Evolutionary conservation across 192 early-diverging fungal genomes (phyloP), one percentile per base, ranked within the genome.

Genomic region (Ambispora gerdemannii): DNA sequence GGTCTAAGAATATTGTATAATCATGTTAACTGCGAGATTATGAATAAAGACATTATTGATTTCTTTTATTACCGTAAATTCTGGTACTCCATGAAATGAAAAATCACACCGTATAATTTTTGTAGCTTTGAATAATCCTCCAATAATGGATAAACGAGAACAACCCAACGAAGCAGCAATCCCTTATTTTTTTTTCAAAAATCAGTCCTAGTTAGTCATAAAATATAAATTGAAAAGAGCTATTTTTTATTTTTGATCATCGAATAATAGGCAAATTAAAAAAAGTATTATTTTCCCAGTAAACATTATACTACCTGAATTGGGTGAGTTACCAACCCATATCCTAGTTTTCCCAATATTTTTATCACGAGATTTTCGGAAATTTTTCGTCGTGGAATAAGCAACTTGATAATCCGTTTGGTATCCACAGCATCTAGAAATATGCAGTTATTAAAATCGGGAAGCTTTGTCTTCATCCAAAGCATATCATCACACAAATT

Each of bases 61-160:
- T 50, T 6, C 33, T 15, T 27, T 19, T 38, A 50, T 22, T 72
- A 84, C 81, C 83, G 73, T 22, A 80, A 55, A 0, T 70, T 84
- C 15, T 78, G 79, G 58, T 74, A 77, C 6, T 67, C 50, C 1
- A 84, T 61, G 62, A 82, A 84, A 63, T 84, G 81, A 50, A 87
- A 83, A 1, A 78, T 64, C 22, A 84, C 82, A 24, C 78, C 78
- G 58, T 87, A 87, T 8, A 83, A 67, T 11, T 74, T 74, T 2
- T 68, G 59, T 2, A 84, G 58, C 71, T 77, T 70, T 27, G 75
- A 72, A 43, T 70, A 75, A 58, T 76, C 74, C 11, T 82, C 81
- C 38, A 87, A 64, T 10, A 79, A 69, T 43, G 83, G 79, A 60
- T 80, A 83, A 10, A 84, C 64, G 6, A 75, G 25, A 17, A 83